Conservation (phyloP, 1,284 basidiomycete genomes). For the Trichosporon sp. region DNA sequence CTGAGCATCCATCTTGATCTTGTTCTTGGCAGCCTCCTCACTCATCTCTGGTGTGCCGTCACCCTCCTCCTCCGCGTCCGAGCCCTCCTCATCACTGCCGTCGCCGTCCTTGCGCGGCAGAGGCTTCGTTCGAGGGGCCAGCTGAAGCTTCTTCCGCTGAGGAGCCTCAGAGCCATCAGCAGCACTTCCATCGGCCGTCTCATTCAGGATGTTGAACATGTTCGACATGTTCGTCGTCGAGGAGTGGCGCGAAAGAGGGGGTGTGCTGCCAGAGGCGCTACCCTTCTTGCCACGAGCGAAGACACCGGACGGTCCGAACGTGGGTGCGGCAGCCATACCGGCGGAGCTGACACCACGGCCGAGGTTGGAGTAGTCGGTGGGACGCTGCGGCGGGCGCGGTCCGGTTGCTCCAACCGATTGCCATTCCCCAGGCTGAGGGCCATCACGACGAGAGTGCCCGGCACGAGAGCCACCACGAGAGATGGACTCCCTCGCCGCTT, state of each 20-base stretch:
- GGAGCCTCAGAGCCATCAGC: constrained; percentile 50
- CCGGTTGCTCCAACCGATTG: constrained; percentile 61
- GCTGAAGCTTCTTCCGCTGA: constrained; percentile 68
- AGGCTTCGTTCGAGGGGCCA: constrained; percentile 59
- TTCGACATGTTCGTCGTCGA: constrained; percentile 82
- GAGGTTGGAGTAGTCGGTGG: constrained; percentile 72
- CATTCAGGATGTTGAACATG: constrained; percentile 75
- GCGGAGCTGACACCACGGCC: constrained; percentile 70
- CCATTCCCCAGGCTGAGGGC: constrained; percentile 68
- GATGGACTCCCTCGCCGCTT: constrained; percentile 54
- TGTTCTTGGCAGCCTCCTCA: constrained; percentile 65
- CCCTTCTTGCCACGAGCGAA: constrained; percentile 65
- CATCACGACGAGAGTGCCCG: constrained; percentile 63
- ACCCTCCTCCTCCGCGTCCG: constrained; percentile 54
- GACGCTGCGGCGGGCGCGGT: constrained; percentile 51
- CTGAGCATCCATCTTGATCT: constrained; percentile 58
- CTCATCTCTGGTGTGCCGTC: constrained; percentile 55
- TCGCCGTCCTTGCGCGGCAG: constrained; percentile 44
- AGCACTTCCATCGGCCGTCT: constrained; percentile 52
- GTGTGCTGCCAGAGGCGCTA: constrained; percentile 51
- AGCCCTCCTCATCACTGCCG: constrained; percentile 53
- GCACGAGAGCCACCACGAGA: constrained; percentile 78
- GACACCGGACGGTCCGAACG: constrained; percentile 78
- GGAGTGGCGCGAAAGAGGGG: constrained; percentile 67
- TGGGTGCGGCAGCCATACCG: constrained; percentile 62